Base-by-base conservation (phyloP, 2,329 filamentous ascomycete species). In the Penicillium aurantiogriseum region DNA sequence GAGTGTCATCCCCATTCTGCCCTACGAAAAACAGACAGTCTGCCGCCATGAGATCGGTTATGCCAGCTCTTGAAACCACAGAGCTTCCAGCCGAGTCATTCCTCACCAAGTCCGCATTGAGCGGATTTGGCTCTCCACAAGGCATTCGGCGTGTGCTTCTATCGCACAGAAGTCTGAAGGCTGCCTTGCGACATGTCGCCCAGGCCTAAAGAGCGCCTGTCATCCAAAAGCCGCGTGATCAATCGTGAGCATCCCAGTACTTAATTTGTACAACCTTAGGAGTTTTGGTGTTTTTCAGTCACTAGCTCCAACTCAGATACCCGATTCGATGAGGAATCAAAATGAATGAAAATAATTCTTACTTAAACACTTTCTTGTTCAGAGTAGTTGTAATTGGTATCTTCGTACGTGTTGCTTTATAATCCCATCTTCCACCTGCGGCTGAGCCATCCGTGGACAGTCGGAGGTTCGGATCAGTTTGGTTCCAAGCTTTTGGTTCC, bases 271-370 rank as follows among this genome's bases (percentile, higher is more conserved):
- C 54, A 21, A 47, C 21, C 25, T 13, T 11, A 13, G 27, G 49
- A 13, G 42, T 35, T 33, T 36, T 29, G 48, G 48, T 53, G 48
- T 56, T 17, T 46, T 52, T 19, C 21, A 15, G 21, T 33, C 54
- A 53, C 42, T 21, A 42, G 21, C 43, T 29, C 42, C 21, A 53
- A 39, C 36, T 53, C 54, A 56, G 54, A 56, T 56, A 56, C 54
- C 54, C 54, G 54, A 56, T 56, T 56, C 54, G 31, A 51, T 31
- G 25, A 53, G 42, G 54, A 56, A 56, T 56, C 54, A 56, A 46
- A 40, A 47, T 42, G 35, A 56, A 56, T 42, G 27, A 40, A 52
- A 42, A 29, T 21, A 46, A 35, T 56, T 52, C 7, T 4, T 2
- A 38, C 27, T n/a, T n/a, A 5, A 44, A 11, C 0, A 5, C 3